Conservation (phyloP, 106 monocot genomes). For the Dendrobium officinale region DNA sequence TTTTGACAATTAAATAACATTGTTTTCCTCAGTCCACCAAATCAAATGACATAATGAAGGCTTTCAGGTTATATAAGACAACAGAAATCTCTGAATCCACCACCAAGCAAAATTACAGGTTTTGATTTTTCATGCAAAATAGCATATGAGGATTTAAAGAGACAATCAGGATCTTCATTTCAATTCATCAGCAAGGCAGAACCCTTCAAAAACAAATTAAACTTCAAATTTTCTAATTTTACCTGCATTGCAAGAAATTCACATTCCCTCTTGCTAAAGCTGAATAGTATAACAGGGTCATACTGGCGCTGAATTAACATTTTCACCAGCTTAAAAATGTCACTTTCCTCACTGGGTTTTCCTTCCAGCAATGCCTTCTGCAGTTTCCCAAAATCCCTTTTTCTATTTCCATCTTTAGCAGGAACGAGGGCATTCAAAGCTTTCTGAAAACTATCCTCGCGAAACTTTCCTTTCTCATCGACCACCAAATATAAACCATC, state of each 20-base stretch:
- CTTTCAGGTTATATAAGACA: neutral
- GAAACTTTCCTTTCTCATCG: slow-evolving; percentile 90
- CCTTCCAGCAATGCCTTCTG: slow-evolving; percentile 52
- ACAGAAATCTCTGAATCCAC: neutral
- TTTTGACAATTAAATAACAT: neutral
- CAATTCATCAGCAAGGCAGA: neutral
- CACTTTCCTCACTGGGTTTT: slow-evolving; percentile 64
- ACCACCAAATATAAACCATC: slow-evolving; percentile 87
- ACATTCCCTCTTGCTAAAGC: slow-evolving; percentile 98
- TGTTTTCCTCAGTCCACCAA: neutral
- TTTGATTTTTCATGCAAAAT: neutral
- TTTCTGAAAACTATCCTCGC: slow-evolving; percentile 93
- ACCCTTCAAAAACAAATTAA: neutral
- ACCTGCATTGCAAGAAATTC: slow-evolving; percentile 99
- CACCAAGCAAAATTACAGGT: neutral
- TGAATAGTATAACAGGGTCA: slow-evolving; percentile 90
- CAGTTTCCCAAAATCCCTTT: slow-evolving; percentile 62
- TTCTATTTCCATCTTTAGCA: slow-evolving; percentile 49
- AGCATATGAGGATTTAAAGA: neutral
- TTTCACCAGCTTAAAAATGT: slow-evolving; percentile 98
- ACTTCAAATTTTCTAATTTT: neutral
- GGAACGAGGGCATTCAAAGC: slow-evolving; percentile 83
- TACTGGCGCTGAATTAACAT: slow-evolving; percentile 95
- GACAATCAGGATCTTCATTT: neutral
- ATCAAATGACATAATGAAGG: neutral